A percentile compares a stretch with the other conserved stretches of the same genome.
Conservation (phyloP, 1,139 yeast species). For the Yamadazyma dendronema region DNA sequence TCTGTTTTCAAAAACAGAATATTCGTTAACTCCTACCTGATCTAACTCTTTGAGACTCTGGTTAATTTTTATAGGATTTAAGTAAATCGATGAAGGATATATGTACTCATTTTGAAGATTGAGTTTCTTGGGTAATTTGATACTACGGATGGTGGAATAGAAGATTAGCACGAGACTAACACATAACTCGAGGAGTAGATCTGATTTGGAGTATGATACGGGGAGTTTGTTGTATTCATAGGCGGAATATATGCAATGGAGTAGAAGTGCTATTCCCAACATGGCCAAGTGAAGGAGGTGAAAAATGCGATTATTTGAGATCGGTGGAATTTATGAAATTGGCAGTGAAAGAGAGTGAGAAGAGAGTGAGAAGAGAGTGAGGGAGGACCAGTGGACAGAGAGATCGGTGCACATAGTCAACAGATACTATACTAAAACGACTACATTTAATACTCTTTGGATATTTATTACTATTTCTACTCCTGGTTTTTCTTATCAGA, state of each 20-base stretch:
- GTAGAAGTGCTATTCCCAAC: slow-evolving; percentile 33
- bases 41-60: slow-evolving; percentile 46
- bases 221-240: slow-evolving; percentile 48
- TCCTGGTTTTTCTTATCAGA: slow-evolving; percentile 1
- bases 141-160: slow-evolving; percentile 32
- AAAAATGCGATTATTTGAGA: not conserved
- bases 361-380: not conserved
- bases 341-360: not conserved
- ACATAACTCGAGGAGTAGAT: slow-evolving; percentile 41
- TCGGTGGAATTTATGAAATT: not conserved
- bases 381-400: not conserved
- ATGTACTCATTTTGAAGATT: slow-evolving; percentile 21
- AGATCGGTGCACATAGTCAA: not conserved
- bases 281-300: slow-evolving; percentile 6
- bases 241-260: slow-evolving; percentile 53
- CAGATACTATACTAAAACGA: too few relatives aligned
- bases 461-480: too few relatives aligned
- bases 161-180: slow-evolving; percentile 39
- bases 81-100: slow-evolving; percentile 24
- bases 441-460: too few relatives aligned
- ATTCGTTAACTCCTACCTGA: slow-evolving; percentile 43
- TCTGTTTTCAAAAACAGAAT: slow-evolving; percentile 42
- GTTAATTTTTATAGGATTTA: slow-evolving; percentile 48
- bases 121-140: slow-evolving; percentile 24
- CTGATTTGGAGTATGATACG: slow-evolving; percentile 21